Evolutionary conservation across 108 stramenopile species (phyloP).

Genomic region (Schizochytrium sp.): DNA sequence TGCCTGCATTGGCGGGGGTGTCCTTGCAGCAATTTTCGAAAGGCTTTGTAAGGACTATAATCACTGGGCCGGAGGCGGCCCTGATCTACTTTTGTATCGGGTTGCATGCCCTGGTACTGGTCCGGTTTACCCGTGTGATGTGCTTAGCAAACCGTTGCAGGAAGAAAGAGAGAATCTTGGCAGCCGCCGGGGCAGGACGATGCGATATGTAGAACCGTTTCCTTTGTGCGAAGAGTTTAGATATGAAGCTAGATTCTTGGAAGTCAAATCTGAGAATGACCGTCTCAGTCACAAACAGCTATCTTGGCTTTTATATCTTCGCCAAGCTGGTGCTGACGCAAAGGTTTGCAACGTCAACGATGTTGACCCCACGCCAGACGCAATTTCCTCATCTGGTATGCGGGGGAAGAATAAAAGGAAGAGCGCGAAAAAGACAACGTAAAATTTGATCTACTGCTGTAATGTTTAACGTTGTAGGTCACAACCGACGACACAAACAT

Average conservation of each 20-base stretch:
- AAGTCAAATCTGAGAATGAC: slow-evolving; percentile 40
- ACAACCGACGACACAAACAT: too few relatives aligned
- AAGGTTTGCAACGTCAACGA: slow-evolving; percentile 1
- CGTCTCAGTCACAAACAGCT: slow-evolving; percentile 50
- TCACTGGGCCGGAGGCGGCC: slow-evolving; percentile 46
- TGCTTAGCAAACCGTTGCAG: neutral
- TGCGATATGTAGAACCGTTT: neutral
- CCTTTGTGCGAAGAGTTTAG: neutral
- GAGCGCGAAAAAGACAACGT: too few relatives aligned
- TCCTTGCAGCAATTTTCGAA: neutral
- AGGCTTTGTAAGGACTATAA: slow-evolving; percentile 29
- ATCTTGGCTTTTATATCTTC: neutral
- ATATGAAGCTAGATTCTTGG: slow-evolving; percentile 31
- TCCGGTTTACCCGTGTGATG: neutral
- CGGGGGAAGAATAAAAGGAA: too few relatives aligned
- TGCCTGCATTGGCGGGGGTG: neutral
- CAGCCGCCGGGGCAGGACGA: neutral
- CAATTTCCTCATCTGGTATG: too few relatives aligned
- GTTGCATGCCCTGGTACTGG: neutral
- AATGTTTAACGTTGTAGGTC: too few relatives aligned
- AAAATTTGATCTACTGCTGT: too few relatives aligned
- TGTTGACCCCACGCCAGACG: too few relatives aligned
- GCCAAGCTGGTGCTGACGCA: neutral
- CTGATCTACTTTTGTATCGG: slow-evolving; percentile 29
- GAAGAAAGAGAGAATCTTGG: neutral